Conservation (phyloP, 1,284 basidiomycete species). For the Porodaedalea pini region DNA sequence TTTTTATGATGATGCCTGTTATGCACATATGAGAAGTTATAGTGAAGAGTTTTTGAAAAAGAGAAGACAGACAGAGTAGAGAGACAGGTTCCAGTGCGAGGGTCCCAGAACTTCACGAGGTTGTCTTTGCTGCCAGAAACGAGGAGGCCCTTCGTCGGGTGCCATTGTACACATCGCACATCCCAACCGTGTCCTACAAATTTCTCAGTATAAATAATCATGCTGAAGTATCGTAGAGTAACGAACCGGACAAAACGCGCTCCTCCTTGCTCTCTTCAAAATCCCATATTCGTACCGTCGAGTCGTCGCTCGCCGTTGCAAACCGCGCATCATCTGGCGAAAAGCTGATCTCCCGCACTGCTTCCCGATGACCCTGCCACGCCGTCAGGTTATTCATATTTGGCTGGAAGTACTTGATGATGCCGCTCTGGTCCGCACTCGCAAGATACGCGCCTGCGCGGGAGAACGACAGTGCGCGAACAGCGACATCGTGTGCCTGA, state of each 20-base stretch:
- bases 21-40: conserved; percentile 41
- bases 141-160: conserved; percentile 91
- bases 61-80: conserved; percentile 60
- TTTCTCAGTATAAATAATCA: not conserved
- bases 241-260: conserved; percentile 75
- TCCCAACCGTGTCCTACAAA: conserved; percentile 98
- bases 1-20: conserved; percentile 97
- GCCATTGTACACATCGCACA: conserved; percentile 98
- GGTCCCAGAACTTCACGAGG: conserved; percentile 99
- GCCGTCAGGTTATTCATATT: conserved; percentile 98
- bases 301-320: conserved; percentile 93
- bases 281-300: conserved; percentile 90
- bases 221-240: not conserved
- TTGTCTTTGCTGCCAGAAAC: conserved; percentile 97
- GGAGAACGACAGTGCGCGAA: conserved; percentile 87
- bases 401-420: conserved; percentile 98
- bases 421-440: conserved; percentile 88
- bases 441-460: conserved; percentile 90
- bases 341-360: conserved; percentile 88
- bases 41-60: not conserved
- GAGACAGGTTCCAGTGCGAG: conserved; percentile 81
- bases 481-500: conserved; percentile 94
- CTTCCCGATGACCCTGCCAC: conserved; percentile 87
- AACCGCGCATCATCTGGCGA: conserved; percentile 90
- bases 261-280: conserved; percentile 92